phyloP scores from a whole-genome alignment of 2,329 filamentous ascomycete species.

The Leptographium procerum region DNA sequence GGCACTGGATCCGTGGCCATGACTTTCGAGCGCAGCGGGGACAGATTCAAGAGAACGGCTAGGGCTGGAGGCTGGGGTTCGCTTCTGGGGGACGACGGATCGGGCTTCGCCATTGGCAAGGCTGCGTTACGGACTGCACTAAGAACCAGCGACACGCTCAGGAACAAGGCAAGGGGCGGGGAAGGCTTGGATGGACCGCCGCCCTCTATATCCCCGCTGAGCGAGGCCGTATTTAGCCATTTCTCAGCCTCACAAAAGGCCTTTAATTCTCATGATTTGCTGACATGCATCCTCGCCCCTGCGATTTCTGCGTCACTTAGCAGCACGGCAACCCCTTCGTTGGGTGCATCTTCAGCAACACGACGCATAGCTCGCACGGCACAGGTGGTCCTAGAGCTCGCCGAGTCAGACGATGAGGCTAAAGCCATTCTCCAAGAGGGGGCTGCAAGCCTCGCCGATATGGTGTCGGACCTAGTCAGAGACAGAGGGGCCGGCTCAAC shows the following conservation, averaged over 20 bases:
- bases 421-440: neutral
- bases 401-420: neutral
- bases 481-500: neutral
- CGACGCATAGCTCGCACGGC: constrained; percentile 1
- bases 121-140: constrained; percentile 23
- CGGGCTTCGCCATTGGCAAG: constrained; percentile 27
- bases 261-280: neutral
- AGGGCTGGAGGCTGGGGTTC: constrained; percentile 32
- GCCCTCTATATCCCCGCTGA: neutral
- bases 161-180: neutral
- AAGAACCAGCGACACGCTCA: constrained; percentile 6
- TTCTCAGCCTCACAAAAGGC: neutral
- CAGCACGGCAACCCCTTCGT: neutral
- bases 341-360: too few species aligned
- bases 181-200: neutral
- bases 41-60: constrained; percentile 17
- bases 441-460: neutral
- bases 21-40: constrained; percentile 17
- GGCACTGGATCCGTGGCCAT: constrained; percentile 33
- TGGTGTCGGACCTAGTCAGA: neutral
- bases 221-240: neutral
- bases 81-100: constrained; percentile 31
- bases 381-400: neutral
- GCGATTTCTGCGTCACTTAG: neutral
- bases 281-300: neutral